Evolutionary conservation across 2,329 filamentous ascomycete genomes (phyloP).

Genomic region (Amauroascus verrucosus): DNA sequence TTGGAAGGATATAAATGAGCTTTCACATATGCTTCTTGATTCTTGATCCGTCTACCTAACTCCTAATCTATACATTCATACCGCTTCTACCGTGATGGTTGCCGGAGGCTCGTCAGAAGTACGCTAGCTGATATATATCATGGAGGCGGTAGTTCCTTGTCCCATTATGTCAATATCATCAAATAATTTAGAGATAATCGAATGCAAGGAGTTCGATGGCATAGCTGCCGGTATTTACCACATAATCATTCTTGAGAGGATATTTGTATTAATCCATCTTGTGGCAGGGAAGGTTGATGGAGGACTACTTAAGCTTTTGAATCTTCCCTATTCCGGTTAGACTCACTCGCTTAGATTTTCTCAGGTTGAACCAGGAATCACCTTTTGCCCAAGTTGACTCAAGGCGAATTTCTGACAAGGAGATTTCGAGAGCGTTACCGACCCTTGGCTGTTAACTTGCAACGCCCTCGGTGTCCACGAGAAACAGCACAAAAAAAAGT

Average conservation of each 20-base stretch:
- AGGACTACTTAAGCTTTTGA: slow-evolving; percentile 1
- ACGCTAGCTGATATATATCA: not conserved
- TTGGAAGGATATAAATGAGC: not conserved
- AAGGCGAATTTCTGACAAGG: slow-evolving; percentile 4
- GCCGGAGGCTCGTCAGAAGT: not conserved
- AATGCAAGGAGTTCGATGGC: not conserved
- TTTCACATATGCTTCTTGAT: not conserved
- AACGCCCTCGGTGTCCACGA: not conserved
- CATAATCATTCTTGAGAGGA: no score
- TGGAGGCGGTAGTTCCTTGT: not conserved
- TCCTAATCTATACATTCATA: not conserved
- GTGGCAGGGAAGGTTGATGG: no score
- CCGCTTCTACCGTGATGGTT: not conserved
- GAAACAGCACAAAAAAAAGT: not conserved
- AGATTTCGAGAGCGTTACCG: slow-evolving; percentile 1
- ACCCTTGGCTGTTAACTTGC: not conserved
- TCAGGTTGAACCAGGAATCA: slow-evolving; percentile 15
- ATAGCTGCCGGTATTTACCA: no score
- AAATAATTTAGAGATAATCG: not conserved
- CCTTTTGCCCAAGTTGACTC: not conserved
- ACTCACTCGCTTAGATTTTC: slow-evolving; percentile 38
- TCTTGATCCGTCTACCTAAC: no score
- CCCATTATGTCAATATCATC: not conserved
- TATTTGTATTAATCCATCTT: no score
- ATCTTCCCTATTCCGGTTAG: slow-evolving; percentile 14